phyloP scores from a whole-genome alignment of 108 stramenopile species.

The Cyclostephanos invisitatus region DNA sequence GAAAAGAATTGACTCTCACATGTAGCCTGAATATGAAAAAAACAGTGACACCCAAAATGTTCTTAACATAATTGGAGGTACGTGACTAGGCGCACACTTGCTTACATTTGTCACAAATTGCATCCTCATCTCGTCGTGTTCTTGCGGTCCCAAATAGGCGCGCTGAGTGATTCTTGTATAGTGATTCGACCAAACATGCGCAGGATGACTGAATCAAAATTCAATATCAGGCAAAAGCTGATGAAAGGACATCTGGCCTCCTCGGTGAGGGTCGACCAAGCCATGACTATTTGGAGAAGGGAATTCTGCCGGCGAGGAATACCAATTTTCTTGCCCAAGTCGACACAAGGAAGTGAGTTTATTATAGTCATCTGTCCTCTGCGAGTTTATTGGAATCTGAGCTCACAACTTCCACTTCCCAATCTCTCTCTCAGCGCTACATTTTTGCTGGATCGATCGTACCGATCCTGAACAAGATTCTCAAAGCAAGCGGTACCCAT shows the following conservation, averaged over 20 bases:
- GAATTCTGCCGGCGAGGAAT: conserved; percentile 12
- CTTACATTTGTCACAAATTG: not conserved
- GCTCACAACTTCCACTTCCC: not conserved
- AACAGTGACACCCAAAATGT: conserved; percentile 20
- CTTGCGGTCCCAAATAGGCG: not conserved
- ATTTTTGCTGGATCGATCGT: conserved; percentile 31
- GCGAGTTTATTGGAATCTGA: not conserved
- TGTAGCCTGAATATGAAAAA: too few relatives aligned
- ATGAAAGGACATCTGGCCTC: conserved; percentile 2
- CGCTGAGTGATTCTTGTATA: conserved; percentile 9
- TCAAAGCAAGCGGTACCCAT: not conserved
- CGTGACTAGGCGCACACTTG: not conserved
- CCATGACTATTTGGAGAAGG: conserved; percentile 3
- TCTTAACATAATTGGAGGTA: conserved; percentile 28
- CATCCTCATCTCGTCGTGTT: not conserved
- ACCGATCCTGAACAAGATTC: conserved; percentile 46
- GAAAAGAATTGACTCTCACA: too few relatives aligned
- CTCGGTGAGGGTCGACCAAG: not conserved
- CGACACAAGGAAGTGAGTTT: not conserved
- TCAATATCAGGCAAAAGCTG: not conserved
- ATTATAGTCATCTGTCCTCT: not conserved
- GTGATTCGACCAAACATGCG: conserved; percentile 31
- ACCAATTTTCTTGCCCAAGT: conserved; percentile 13
- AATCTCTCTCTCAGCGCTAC: not conserved
- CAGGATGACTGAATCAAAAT: not conserved